Evolutionary conservation across 1,284 basidiomycete species (phyloP).

Genomic region (Megacollybia platyphylla): DNA sequence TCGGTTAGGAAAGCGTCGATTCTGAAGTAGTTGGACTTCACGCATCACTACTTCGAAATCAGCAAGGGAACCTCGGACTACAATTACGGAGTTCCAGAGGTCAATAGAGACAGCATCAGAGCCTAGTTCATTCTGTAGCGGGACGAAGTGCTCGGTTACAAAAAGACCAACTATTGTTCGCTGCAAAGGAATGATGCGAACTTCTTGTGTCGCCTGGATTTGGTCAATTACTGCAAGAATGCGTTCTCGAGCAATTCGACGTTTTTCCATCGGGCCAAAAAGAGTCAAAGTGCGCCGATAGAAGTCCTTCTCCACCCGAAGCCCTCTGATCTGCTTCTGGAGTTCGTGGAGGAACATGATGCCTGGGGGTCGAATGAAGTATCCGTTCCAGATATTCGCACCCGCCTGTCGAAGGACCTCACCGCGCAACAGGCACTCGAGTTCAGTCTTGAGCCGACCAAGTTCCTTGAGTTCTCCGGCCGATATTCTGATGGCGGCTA

Average conservation of each 20-base stretch:
- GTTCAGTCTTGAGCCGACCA: conserved; percentile 37
- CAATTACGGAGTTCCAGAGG: conserved; percentile 15
- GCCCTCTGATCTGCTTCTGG: conserved; percentile 18
- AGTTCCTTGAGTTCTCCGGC: conserved; percentile 33
- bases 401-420: conserved; percentile 38
- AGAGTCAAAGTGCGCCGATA: conserved; percentile 32
- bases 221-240: conserved; percentile 32
- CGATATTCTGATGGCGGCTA: conserved; percentile 27
- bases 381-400: conserved; percentile 45
- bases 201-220: conserved; percentile 22
- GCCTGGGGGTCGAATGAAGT: conserved; percentile 33
- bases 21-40: conserved; percentile 22
- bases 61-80: conserved; percentile 20
- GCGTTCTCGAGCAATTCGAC: conserved; percentile 23
- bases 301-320: conserved; percentile 30
- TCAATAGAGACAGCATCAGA: conserved; percentile 25
- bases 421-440: conserved; percentile 47
- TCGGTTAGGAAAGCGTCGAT: conserved; percentile 9
- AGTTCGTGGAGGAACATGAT: conserved; percentile 28
- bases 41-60: conserved; percentile 21
- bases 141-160: conserved; percentile 22
- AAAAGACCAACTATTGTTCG: conserved; percentile 31
- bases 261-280: conserved; percentile 29
- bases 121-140: conserved; percentile 20
- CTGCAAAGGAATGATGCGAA: conserved; percentile 29